Evolutionary conservation across 139 green algal genomes (phyloP).

Genomic region (Closterium sp.): DNA sequence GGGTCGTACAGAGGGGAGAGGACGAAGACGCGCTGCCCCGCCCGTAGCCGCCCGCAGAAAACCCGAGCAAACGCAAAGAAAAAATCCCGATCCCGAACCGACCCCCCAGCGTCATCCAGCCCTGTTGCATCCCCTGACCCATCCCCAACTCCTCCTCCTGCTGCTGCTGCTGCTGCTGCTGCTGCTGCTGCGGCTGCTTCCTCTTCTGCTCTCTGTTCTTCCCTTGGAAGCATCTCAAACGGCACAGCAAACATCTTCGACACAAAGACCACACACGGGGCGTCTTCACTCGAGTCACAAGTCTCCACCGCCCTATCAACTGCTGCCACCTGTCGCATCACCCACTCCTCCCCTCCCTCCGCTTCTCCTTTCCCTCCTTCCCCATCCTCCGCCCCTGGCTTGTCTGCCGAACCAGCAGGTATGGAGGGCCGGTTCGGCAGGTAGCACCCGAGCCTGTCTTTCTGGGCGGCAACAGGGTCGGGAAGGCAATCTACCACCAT

Average conservation of each 20-base stretch:
- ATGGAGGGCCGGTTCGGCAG: conserved; percentile 21
- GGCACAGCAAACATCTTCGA: conserved; percentile 70
- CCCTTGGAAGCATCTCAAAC: conserved; percentile 13
- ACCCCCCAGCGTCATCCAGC: background rate
- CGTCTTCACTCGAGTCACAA: conserved; percentile 53
- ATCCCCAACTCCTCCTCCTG: background rate
- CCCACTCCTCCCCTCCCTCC: background rate
- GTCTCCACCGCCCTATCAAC: conserved; percentile 15
- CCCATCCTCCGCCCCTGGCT: background rate
- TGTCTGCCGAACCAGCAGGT: background rate
- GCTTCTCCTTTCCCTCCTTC: background rate
- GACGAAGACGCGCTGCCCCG: conserved; percentile 52
- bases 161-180: background rate
- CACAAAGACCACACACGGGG: conserved; percentile 82
- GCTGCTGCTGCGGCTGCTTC: background rate
- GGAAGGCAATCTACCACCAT: conserved; percentile 86
- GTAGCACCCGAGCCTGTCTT: conserved; percentile 15
- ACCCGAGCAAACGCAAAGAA: conserved; percentile 54
- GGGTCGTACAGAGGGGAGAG: conserved; percentile 52
- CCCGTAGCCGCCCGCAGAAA: conserved; percentile 47
- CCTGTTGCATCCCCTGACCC: background rate
- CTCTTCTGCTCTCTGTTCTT: background rate
- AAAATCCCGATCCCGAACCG: conserved; percentile 1
- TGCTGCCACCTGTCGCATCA: background rate
- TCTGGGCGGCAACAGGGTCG: conserved; percentile 23